Percentiles rank a stretch among this genome's conserved stretches.
phyloP scores from a whole-genome alignment of 805 yeast species.

The Lipomyces kockii region DNA sequence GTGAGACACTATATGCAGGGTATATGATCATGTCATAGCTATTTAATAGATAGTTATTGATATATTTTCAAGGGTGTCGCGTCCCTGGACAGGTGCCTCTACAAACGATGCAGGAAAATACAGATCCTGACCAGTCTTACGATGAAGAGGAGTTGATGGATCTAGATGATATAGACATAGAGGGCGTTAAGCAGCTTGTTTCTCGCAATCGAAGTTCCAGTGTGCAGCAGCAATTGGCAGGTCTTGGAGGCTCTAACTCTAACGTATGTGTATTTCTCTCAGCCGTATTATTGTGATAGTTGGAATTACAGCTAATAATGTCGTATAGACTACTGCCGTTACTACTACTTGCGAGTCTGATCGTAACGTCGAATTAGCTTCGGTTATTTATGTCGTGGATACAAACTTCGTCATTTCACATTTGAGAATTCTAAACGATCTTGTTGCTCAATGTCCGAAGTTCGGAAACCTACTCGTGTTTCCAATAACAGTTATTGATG shows the following conservation, averaged over 20 bases:
- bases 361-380: conserved; percentile 8
- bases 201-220: neutral
- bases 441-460: conserved; percentile 49
- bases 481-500: conserved; percentile 72
- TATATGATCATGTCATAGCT: neutral
- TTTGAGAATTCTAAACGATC: conserved; percentile 58
- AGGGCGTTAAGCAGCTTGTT: conserved; percentile 4
- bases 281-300: neutral
- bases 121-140: neutral
- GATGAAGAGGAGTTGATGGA: conserved; percentile 23
- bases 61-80: neutral
- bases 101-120: neutral
- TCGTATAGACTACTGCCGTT: neutral
- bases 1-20: neutral
- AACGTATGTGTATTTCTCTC: neutral
- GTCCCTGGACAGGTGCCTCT: neutral
- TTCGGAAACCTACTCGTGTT: conserved; percentile 61
- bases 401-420: conserved; percentile 83
- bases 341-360: conserved; percentile 1
- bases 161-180: conserved; percentile 14
- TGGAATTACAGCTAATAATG: too few species aligned
- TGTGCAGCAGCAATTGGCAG: neutral
- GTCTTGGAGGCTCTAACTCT: neutral
- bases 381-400: conserved; percentile 58
- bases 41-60: neutral